These are phyloP conservation scores for Blastobotrys persicus DNA, from an alignment of 1,139 yeast species.

Conservation along the genomic window DNA sequence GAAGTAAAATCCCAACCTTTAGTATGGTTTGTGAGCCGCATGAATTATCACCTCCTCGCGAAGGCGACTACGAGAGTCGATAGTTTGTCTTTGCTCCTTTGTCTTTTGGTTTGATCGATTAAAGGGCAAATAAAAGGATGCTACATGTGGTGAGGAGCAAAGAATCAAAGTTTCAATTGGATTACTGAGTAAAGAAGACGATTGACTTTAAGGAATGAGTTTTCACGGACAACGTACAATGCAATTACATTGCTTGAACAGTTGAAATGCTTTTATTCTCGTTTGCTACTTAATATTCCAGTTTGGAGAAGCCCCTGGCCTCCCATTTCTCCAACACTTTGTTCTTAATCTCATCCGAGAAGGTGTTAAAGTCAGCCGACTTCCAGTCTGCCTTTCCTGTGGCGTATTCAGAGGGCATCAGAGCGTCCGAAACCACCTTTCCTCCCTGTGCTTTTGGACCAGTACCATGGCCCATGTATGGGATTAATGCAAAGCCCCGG, in stretches of 20 bases:
- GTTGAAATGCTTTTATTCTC: too few relatives aligned
- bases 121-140: too few relatives aligned
- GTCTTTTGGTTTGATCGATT: too few relatives aligned
- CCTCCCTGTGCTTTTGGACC: background rate
- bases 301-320: background rate
- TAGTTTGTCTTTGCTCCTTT: too few relatives aligned
- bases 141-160: too few relatives aligned
- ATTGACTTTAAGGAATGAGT: too few relatives aligned
- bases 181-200: too few relatives aligned
- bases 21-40: background rate
- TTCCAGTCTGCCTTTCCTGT: background rate
- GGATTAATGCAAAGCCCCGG: conserved; percentile 2
- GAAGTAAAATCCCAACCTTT: background rate
- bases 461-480: conserved; percentile 7
- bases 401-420: conserved; percentile 5
- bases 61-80: too few relatives aligned
- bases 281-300: background rate
- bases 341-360: background rate
- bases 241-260: too few relatives aligned
- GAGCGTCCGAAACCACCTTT: conserved; percentile 2
- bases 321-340: conserved; percentile 7
- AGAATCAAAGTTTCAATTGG: too few relatives aligned
- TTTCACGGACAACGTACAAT: too few relatives aligned
- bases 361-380: background rate
- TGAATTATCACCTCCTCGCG: too few relatives aligned